Evolutionary conservation across 495 filamentous ascomycete species (phyloP).

Genomic region (Xylaria castorea): DNA sequence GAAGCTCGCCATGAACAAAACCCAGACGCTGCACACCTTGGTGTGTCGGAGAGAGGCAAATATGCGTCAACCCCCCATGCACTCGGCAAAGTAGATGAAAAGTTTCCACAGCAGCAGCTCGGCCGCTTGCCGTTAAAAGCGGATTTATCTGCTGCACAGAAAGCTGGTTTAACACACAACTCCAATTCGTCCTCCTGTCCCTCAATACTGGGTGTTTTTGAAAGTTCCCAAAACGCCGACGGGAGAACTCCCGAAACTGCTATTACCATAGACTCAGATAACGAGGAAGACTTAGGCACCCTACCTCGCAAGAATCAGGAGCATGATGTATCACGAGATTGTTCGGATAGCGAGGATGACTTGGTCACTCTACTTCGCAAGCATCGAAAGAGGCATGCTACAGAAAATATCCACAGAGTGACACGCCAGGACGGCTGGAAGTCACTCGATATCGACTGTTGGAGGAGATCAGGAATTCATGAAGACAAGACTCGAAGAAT

Average conservation of each 20-base stretch:
- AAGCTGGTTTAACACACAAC: neutral
- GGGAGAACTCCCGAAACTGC: neutral
- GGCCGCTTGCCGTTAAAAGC: neutral
- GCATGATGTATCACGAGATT: neutral
- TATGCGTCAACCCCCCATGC: neutral
- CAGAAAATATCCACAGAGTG: neutral
- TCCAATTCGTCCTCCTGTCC: neutral
- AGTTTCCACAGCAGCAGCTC: too few relatives aligned
- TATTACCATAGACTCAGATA: neutral
- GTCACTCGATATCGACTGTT: conserved; percentile 2
- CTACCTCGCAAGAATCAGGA: neutral
- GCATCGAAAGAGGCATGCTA: neutral
- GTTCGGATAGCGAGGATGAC: neutral
- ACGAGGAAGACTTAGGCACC: neutral
- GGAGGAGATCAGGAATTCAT: neutral
- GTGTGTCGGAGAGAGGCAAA: neutral
- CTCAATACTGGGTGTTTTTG: neutral
- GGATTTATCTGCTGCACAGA: neutral
- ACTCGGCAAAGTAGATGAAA: neutral
- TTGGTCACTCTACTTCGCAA: neutral
- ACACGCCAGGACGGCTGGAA: conserved; percentile 3
- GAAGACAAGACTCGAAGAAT: neutral
- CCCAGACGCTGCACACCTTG: neutral
- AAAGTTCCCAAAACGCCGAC: neutral
- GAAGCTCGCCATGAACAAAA: neutral